Evolutionary conservation across 257 asterid genomes (phyloP).

Genomic region (Apocynum venetum): DNA sequence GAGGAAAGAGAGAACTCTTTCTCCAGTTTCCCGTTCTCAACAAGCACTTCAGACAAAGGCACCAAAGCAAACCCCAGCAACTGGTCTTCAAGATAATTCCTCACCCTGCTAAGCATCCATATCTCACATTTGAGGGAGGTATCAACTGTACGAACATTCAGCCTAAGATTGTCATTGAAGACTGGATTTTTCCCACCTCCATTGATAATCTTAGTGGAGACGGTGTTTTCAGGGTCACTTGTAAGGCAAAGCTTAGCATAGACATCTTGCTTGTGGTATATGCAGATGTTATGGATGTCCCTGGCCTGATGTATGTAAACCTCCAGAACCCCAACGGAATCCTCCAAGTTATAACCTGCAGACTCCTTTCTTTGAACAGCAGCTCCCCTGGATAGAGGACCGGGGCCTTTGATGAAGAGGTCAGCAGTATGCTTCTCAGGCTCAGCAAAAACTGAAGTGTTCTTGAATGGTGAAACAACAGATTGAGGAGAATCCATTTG

Average conservation of each 20-base stretch:
- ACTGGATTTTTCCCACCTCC: conserved; percentile 93
- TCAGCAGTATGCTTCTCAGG: conserved; percentile 52
- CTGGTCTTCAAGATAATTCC: conserved; percentile 88
- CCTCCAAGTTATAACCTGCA: conserved; percentile 31
- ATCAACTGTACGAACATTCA: conserved; percentile 51
- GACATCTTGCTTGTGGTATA: conserved; percentile 92
- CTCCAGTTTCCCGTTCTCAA: conserved; percentile 62
- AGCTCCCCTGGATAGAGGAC: conserved; percentile 27
- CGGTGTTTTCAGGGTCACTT: conserved; percentile 68
- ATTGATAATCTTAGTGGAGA: conserved; percentile 72
- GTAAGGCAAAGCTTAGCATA: conserved; percentile 87
- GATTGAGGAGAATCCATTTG: conserved; percentile 92
- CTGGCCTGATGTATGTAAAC: conserved; percentile 85
- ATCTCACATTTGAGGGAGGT: conserved; percentile 88
- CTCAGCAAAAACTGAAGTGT: conserved; percentile 41
- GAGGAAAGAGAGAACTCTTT: conserved; percentile 90
- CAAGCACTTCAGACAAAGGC: conserved; percentile 70
- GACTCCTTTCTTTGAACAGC: conserved; percentile 36
- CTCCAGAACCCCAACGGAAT: conserved; percentile 59
- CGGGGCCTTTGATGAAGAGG: conserved; percentile 27
- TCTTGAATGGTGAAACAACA: conserved; percentile 80
- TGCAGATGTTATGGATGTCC: conserved; percentile 92
- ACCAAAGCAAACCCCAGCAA: conserved; percentile 88
- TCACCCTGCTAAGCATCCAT: conserved; percentile 97
- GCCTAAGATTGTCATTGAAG: conserved; percentile 65